phyloP scores from a whole-genome alignment of 73 alveolate genomes.

The Stentor roeselii region DNA sequence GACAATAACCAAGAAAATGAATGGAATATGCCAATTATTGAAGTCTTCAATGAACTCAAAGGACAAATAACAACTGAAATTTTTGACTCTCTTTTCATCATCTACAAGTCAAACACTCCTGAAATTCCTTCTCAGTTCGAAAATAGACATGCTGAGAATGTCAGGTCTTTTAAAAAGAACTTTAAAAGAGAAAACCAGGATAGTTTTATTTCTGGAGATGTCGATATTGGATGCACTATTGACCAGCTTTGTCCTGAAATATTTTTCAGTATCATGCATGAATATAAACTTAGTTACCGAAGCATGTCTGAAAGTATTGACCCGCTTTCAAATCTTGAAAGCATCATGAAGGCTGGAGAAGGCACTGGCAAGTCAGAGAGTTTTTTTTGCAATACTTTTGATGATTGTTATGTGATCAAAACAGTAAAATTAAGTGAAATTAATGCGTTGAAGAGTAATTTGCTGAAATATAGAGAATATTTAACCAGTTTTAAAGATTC shows the following conservation, averaged over 20 bases:
- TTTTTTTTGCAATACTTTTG: neutral
- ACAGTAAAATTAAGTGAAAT: neutral
- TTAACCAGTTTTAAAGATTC: neutral
- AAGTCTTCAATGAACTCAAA: neutral
- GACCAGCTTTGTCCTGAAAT: neutral
- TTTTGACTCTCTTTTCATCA: neutral
- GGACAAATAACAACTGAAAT: no score
- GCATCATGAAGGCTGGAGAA: neutral
- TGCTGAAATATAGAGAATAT: no score
- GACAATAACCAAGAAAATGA: neutral
- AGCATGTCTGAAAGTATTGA: neutral
- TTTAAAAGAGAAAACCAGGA: neutral
- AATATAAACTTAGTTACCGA: neutral
- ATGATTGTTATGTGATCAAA: neutral
- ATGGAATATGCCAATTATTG: neutral
- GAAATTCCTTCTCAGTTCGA: neutral
- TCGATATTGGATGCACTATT: no score
- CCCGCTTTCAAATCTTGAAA: neutral
- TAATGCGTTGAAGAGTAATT: neutral
- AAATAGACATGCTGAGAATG: neutral
- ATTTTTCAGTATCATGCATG: no score
- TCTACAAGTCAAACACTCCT: neutral
- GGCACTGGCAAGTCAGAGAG: neutral
- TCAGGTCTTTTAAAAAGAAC: neutral
- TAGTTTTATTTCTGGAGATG: neutral